A percentile compares a stretch with the other conserved stretches of the same genome.
Evolutionary conservation across 768 basidiomycete species (phyloP).

Genomic region (Kwoniella heveanensis): DNA sequence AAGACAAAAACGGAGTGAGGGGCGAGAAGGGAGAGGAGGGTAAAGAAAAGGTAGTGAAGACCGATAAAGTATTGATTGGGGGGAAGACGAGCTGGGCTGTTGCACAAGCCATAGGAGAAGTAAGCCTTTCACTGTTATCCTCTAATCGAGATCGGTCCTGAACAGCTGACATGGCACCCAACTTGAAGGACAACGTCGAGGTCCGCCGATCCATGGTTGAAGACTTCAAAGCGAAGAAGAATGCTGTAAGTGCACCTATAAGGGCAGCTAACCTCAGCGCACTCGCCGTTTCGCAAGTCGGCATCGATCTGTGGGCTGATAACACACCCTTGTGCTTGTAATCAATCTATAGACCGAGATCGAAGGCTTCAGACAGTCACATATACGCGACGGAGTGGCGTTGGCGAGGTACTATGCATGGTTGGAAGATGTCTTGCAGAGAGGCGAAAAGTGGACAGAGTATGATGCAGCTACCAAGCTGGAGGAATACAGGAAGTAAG

Average conservation of each 20-base stretch:
- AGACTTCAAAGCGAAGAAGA: conserved; percentile 60
- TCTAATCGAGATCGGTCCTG: not conserved
- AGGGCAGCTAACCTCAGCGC: too few relatives aligned
- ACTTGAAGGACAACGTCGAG: conserved; percentile 62
- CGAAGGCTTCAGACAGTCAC: conserved; percentile 83
- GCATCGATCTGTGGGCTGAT: not conserved
- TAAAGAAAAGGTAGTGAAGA: conserved; percentile 25
- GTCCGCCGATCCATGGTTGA: conserved; percentile 73
- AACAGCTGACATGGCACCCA: conserved; percentile 30
- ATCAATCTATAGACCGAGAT: conserved; percentile 63
- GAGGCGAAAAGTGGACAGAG: conserved; percentile 69
- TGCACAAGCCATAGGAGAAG: conserved; percentile 74
- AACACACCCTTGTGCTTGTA: not conserved
- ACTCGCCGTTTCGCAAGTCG: not conserved
- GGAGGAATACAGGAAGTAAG: conserved; percentile 78
- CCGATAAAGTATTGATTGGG: conserved; percentile 69
- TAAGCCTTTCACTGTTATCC: conserved; percentile 37
- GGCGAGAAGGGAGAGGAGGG: conserved; percentile 37
- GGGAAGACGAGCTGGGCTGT: conserved; percentile 79
- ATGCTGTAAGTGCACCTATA: conserved; percentile 47
- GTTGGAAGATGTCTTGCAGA: conserved; percentile 79
- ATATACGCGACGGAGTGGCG: conserved; percentile 87
- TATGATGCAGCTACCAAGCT: conserved; percentile 76
- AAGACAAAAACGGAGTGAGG: conserved; percentile 6
- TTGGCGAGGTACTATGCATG: conserved; percentile 86